phyloP scores from a whole-genome alignment of 2,329 filamentous ascomycete genomes.

The Fusarium bactridioides region DNA sequence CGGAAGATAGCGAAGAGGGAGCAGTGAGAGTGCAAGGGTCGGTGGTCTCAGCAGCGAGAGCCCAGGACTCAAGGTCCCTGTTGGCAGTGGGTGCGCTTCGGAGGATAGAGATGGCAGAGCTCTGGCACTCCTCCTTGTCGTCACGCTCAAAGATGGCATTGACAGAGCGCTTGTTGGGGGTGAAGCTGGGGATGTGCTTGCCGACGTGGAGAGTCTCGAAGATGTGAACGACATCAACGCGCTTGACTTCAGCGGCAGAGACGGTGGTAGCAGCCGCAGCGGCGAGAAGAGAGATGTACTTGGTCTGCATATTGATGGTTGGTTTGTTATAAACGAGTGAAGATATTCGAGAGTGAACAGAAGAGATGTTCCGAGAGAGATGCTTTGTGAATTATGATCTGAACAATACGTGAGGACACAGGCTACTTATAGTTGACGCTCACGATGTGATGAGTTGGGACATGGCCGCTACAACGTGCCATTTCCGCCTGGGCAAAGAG shows the following conservation, averaged over 20 bases:
- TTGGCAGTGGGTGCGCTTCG: not conserved
- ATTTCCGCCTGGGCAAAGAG: not conserved
- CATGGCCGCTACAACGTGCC: not conserved
- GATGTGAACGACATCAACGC: constrained; percentile 23
- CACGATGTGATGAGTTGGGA: not conserved
- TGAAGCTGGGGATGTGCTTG: constrained; percentile 8
- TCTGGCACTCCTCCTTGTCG: not conserved
- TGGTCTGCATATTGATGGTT: constrained; percentile 10
- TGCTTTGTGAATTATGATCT: not conserved
- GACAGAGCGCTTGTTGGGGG: constrained; percentile 20
- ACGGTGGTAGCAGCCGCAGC: constrained; percentile 9
- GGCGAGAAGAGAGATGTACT: constrained; percentile 11
- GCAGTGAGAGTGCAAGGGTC: constrained; percentile 12
- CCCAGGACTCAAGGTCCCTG: not conserved
- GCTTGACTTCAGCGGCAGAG: constrained; percentile 1
- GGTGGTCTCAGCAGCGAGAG: not conserved
- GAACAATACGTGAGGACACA: not conserved
- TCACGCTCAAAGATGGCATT: constrained; percentile 14
- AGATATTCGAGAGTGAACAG: not conserved
- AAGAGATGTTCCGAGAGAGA: not conserved
- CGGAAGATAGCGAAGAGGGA: constrained; percentile 14
- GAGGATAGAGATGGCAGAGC: constrained; percentile 9
- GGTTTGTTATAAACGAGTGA: not conserved
- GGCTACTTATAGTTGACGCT: not conserved
- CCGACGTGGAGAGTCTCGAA: constrained; percentile 21